Conservation (phyloP, 2,329 filamentous ascomycete species). For the Aspergillus fumigatiaffinis region DNA sequence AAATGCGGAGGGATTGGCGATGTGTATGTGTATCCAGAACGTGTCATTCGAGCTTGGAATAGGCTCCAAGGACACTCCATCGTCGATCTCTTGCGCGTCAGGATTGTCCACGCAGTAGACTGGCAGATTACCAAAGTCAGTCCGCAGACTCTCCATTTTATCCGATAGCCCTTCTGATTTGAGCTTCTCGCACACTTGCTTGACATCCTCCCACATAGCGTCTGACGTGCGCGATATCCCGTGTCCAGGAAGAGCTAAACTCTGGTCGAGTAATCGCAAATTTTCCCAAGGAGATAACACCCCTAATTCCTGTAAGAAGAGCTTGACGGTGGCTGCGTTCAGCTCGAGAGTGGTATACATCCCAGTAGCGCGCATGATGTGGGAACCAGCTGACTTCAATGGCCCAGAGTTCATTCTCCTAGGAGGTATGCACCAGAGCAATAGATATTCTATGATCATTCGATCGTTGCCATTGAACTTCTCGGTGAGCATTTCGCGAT, state of each 20-base stretch:
- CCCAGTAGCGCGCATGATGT: constrained; percentile 54
- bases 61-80: constrained; percentile 57
- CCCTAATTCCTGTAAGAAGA: constrained; percentile 60
- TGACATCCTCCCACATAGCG: constrained; percentile 27
- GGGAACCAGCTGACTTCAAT: constrained; percentile 49
- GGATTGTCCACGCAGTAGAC: constrained; percentile 59
- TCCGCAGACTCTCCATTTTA: constrained; percentile 53
- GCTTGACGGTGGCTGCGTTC: constrained; percentile 36
- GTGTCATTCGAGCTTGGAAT: constrained; percentile 41
- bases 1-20: constrained; percentile 63
- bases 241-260: constrained; percentile 50
- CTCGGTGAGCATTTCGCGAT: constrained; percentile 31
- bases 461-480: constrained; percentile 49
- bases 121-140: constrained; percentile 54
- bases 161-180: constrained; percentile 42
- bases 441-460: constrained; percentile 54
- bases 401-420: constrained; percentile 37
- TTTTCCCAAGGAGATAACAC: constrained; percentile 59
- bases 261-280: constrained; percentile 47
- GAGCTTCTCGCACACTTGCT: constrained; percentile 23
- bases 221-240: constrained; percentile 29
- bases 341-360: constrained; percentile 49
- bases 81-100: constrained; percentile 57
- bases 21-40: constrained; percentile 60
- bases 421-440: constrained; percentile 47